Conservation (phyloP, 202 grass and related monocot species). For the Schoenoplectus tabernaemontani region DNA sequence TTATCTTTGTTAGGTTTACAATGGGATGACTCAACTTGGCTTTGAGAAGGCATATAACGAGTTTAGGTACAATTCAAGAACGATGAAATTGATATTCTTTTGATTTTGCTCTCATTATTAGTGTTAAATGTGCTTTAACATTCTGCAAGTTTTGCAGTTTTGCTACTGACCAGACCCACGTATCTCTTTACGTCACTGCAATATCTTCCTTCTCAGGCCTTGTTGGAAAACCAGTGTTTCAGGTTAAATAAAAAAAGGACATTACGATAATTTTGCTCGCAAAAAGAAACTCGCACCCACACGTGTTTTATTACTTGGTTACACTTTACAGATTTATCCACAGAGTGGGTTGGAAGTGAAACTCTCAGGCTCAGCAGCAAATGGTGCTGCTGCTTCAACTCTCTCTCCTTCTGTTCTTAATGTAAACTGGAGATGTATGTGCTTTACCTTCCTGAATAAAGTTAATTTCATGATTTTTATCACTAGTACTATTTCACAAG, state of each 20-base stretch:
- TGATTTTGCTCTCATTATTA: background rate
- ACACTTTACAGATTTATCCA: conserved; percentile 56
- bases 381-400: conserved; percentile 50
- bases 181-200: conserved; percentile 78
- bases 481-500: background rate
- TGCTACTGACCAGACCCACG: conserved; percentile 62
- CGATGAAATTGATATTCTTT: background rate
- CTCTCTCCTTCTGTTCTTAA: conserved; percentile 77
- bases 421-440: conserved; percentile 85
- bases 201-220: conserved; percentile 53
- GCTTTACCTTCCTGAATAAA: conserved; percentile 18
- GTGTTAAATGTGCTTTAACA: background rate
- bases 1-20: conserved; percentile 47
- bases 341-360: conserved; percentile 52
- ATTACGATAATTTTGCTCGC: conserved; percentile 6
- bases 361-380: conserved; percentile 56
- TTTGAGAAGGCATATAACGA: conserved; percentile 63
- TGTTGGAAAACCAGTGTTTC: conserved; percentile 56
- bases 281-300: background rate
- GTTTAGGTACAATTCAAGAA: conserved; percentile 45
- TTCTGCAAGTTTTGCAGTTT: conserved; percentile 52
- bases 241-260: conserved; percentile 36
- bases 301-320: conserved; percentile 17
- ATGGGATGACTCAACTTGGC: conserved; percentile 80
- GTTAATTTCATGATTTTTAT: background rate